Conservation (phyloP, 2,329 filamentous ascomycete genomes). For the Ilyonectria mors-panacis region DNA sequence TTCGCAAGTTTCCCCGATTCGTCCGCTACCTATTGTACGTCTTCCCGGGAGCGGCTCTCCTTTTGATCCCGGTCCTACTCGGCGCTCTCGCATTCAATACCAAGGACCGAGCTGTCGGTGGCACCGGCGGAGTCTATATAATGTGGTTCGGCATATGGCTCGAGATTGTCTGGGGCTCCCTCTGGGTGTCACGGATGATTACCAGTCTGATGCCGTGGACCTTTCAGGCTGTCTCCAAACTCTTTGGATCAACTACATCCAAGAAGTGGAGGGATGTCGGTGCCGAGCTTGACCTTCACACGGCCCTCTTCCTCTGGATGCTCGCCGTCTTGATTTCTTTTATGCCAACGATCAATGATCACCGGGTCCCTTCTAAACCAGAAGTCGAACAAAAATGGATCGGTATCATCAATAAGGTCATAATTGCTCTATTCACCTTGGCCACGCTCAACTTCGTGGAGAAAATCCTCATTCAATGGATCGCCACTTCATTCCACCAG, state of each 20-base stretch:
- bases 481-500: constrained; percentile 92
- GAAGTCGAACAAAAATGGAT: constrained; percentile 79
- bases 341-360: constrained; percentile 81
- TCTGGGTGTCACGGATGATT: constrained; percentile 81
- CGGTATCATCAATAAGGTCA: constrained; percentile 84
- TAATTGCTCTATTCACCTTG: constrained; percentile 87
- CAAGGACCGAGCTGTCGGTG: constrained; percentile 65
- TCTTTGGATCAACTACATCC: constrained; percentile 85
- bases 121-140: constrained; percentile 81
- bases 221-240: constrained; percentile 71
- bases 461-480: constrained; percentile 95
- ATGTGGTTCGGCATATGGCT: constrained; percentile 97
- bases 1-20: constrained; percentile 66
- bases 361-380: constrained; percentile 57
- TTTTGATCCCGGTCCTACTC: constrained; percentile 64
- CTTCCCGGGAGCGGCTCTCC: constrained; percentile 60
- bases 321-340: constrained; percentile 90
- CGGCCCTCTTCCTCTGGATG: constrained; percentile 93
- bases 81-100: constrained; percentile 58
- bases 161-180: constrained; percentile 90
- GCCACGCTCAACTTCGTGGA: constrained; percentile 86
- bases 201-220: constrained; percentile 65
- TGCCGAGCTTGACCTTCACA: constrained; percentile 86
- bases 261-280: constrained; percentile 97
- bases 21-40: constrained; percentile 66